Evolutionary conservation across 345 rosid species (phyloP), one percentile per base, ranked within the genome.

Genomic region (Gossypium mustelinum): DNA sequence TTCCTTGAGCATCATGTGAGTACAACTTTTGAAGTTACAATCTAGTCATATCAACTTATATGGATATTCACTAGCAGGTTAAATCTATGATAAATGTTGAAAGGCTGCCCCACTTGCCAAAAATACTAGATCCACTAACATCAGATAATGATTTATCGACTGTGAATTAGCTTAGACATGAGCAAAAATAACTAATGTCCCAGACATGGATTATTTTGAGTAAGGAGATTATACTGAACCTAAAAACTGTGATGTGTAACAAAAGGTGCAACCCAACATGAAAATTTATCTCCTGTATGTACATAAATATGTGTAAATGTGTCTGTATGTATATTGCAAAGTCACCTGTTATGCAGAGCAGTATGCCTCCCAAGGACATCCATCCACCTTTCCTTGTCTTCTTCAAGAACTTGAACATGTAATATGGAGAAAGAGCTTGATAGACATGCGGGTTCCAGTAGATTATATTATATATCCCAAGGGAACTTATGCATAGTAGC

Each of bases 301-400:
- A 34, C 7, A 7, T 5, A 34, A 34, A 34, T 34, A 1, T 34
- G 41, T 5, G 41, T 34, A 34, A 34, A 34, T 34, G 20, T 56
- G 60, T 20, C 0, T 57, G 11, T 17, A 20, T 41, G 66, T 64
- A 51, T 44, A 25, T 62, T 39, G 39, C 12, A 18, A 68, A 73
- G 72, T 69, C 81, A 93, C 99, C 99, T 79, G 99, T 93, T 72
- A 96, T 93, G 82, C 99, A 96, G 81, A 96, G 71, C 81, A 96
- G 78, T 85, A 93, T 90, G 68, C 99, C 99, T 51, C 99, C 99
- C 44, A 96, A 80, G 70, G 99, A 96, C 99, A 96, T 88, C 99
- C 99, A 96, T 41, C 99, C 99, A 11, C 98, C 81, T 80, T 85
- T 86, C 87, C 81, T 86, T 1, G 97, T 96, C 89, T 96, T 96